phyloP scores from a whole-genome alignment of 768 basidiomycete species.

The Agaricus blazei region DNA sequence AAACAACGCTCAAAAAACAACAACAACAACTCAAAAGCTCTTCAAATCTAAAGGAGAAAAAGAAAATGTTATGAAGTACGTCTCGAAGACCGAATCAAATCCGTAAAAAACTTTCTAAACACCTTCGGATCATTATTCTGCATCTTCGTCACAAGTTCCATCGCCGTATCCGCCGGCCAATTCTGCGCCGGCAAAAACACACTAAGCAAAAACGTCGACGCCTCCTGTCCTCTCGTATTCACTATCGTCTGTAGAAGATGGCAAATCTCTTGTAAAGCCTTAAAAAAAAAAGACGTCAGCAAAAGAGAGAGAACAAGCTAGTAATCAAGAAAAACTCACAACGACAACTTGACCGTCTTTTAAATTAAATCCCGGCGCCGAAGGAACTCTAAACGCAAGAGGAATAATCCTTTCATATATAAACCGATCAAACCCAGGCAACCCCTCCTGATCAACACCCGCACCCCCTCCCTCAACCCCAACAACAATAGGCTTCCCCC shows the following conservation, averaged over 20 bases:
- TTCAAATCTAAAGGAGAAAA: slow-evolving; percentile 11
- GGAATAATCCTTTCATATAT: slow-evolving; percentile 86
- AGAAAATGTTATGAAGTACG: slow-evolving; percentile 44
- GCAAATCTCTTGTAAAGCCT: slow-evolving; percentile 91
- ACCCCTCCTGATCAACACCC: slow-evolving; percentile 26
- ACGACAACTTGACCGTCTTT: slow-evolving; percentile 84
- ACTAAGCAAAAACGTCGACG: slow-evolving; percentile 70
- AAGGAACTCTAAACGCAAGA: slow-evolving; percentile 75
- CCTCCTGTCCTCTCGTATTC: slow-evolving; percentile 76
- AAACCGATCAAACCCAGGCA: slow-evolving; percentile 92
- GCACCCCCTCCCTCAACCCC: slow-evolving; percentile 12
- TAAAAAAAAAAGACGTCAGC: not conserved
- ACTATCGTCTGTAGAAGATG: slow-evolving; percentile 76
- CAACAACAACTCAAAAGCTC: slow-evolving; percentile 4
- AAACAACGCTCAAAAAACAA: not conserved
- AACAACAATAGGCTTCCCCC: slow-evolving; percentile 48
- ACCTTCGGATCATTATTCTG: slow-evolving; percentile 67
- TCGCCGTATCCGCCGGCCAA: slow-evolving; percentile 74
- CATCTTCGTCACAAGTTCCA: slow-evolving; percentile 75
- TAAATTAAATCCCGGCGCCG: slow-evolving; percentile 74
- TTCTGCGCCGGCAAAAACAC: slow-evolving; percentile 85
- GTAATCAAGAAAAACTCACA: slow-evolving; percentile 42
- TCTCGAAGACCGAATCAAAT: slow-evolving; percentile 73
- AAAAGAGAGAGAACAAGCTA: not conserved
- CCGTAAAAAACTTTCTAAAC: slow-evolving; percentile 85